phyloP scores from a whole-genome alignment of 768 basidiomycete species.

The Cystobasidium ongulense region DNA sequence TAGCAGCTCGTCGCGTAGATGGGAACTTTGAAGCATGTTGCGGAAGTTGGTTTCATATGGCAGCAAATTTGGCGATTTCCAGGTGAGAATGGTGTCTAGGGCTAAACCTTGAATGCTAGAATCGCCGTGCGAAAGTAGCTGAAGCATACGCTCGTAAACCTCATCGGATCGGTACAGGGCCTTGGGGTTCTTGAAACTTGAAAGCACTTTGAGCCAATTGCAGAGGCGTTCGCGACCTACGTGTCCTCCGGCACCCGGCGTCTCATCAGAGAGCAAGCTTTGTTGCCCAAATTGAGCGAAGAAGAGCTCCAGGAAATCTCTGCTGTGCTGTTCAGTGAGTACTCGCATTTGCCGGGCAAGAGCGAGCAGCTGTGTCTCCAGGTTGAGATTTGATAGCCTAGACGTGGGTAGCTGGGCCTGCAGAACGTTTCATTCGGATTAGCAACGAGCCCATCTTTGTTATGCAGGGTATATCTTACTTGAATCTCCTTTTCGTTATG shows the following conservation, averaged over 20 bases:
- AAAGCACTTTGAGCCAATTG: constrained; percentile 73
- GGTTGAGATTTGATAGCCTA: constrained; percentile 65
- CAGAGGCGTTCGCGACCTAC: constrained; percentile 55
- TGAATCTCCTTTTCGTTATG: background rate
- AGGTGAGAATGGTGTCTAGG: constrained; percentile 69
- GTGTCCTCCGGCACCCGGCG: constrained; percentile 37
- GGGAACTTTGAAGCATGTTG: constrained; percentile 67
- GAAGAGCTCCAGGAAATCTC: constrained; percentile 79
- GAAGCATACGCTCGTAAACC: constrained; percentile 59
- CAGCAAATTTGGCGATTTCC: constrained; percentile 58
- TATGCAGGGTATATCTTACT: background rate
- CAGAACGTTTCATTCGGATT: no score
- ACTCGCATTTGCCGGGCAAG: constrained; percentile 61
- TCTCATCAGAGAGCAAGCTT: constrained; percentile 23
- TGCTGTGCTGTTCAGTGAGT: constrained; percentile 76
- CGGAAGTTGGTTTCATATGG: constrained; percentile 60
- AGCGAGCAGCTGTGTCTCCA: constrained; percentile 70
- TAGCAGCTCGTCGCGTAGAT: constrained; percentile 81
- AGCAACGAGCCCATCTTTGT: no score
- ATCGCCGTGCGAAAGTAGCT: constrained; percentile 78
- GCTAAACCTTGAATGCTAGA: constrained; percentile 64
- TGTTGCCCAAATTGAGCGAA: constrained; percentile 39
- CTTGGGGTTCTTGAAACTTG: constrained; percentile 89
- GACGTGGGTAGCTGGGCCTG: constrained; percentile 47
- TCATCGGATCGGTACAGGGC: constrained; percentile 63